These are phyloP conservation scores for Raphanus sativus DNA, from an alignment of 345 rosid species.

Conservation along the genomic window DNA sequence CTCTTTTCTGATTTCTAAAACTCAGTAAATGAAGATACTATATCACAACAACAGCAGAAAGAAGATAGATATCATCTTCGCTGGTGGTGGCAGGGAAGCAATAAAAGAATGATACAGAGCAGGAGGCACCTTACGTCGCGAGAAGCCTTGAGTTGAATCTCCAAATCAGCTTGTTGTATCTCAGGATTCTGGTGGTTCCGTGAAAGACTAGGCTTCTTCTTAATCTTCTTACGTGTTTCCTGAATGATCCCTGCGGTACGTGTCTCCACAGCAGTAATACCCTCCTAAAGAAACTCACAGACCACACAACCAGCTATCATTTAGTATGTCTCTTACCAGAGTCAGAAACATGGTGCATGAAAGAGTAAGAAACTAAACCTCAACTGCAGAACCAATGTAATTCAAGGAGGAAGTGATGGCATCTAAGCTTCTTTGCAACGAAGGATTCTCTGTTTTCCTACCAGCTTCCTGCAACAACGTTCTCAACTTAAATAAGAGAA, in stretches of 20 bases:
- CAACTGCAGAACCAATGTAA: constrained; percentile 76
- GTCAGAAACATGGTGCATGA: not conserved
- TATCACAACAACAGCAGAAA: too few species aligned
- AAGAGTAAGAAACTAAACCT: constrained; percentile 42
- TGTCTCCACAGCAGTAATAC: constrained; percentile 72
- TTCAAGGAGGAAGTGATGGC: constrained; percentile 71
- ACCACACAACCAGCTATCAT: not conserved
- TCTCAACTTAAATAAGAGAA: too few species aligned
- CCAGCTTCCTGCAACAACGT: constrained; percentile 34
- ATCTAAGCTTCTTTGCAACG: constrained; percentile 63
- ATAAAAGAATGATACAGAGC: constrained; percentile 48
- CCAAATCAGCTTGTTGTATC: constrained; percentile 66
- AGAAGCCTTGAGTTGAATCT: constrained; percentile 95
- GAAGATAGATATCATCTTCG: not conserved
- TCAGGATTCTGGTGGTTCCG: constrained; percentile 43
- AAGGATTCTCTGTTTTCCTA: constrained; percentile 54
- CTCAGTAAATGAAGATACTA: not conserved
- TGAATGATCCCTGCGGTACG: constrained; percentile 78
- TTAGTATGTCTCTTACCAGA: not conserved
- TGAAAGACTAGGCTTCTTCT: constrained; percentile 46
- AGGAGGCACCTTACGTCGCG: constrained; percentile 94
- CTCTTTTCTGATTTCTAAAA: not conserved
- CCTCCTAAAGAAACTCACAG: constrained; percentile 58
- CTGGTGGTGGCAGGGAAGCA: constrained; percentile 23
- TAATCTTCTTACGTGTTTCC: constrained; percentile 79